Evolutionary conservation across 768 basidiomycete species (phyloP).

Genomic region (Mycena maculata): DNA sequence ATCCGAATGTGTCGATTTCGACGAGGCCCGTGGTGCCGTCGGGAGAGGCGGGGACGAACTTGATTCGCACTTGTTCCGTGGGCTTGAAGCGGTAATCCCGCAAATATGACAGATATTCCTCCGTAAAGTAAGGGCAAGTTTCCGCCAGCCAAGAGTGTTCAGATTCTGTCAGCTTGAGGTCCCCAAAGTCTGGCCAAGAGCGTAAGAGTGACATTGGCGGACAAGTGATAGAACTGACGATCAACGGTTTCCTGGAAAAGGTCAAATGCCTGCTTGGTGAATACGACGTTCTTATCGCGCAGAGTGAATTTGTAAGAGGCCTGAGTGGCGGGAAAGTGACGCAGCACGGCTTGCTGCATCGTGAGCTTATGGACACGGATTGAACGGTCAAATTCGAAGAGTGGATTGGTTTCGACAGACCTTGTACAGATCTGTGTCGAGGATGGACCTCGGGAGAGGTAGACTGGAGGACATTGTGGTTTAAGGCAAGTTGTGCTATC

Average conservation of each 20-base stretch:
- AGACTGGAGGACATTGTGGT: conserved; percentile 52
- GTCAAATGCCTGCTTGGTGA: conserved; percentile 75
- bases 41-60: conserved; percentile 68
- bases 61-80: conserved; percentile 69
- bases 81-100: conserved; percentile 76
- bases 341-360: conserved; percentile 93
- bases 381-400: conserved; percentile 11
- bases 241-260: conserved; percentile 65
- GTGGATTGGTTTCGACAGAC: conserved; percentile 47
- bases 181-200: conserved; percentile 67
- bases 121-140: conserved; percentile 80
- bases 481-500: not conserved
- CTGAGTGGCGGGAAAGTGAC: conserved; percentile 78
- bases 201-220: conserved; percentile 10
- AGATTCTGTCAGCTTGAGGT: conserved; percentile 64
- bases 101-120: conserved; percentile 83
- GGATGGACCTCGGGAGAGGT: conserved; percentile 65
- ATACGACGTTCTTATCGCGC: conserved; percentile 71
- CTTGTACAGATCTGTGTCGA: conserved; percentile 97
- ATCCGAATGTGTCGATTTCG: conserved; percentile 78
- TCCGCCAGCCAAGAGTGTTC: conserved; percentile 77
- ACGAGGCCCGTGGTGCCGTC: conserved; percentile 68
- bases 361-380: conserved; percentile 67
- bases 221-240: conserved; percentile 53
- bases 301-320: conserved; percentile 87